phyloP scores from a whole-genome alignment of 805 yeast species.

The Metschnikowia arizonensis region DNA sequence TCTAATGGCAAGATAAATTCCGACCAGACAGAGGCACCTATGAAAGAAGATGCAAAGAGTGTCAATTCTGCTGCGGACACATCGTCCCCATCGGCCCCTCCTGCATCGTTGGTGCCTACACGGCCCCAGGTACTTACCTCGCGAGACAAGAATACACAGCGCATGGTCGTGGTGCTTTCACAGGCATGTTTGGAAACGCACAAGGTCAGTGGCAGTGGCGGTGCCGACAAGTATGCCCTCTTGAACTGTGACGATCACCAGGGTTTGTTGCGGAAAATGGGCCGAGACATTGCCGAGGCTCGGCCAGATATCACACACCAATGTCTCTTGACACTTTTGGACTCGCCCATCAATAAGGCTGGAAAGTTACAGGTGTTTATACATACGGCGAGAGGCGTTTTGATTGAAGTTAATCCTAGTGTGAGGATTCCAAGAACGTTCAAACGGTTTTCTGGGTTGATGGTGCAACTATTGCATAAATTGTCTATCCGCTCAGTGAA shows the following conservation, averaged over 20 bases:
- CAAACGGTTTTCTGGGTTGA: slow-evolving; percentile 93
- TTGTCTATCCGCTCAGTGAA: slow-evolving; percentile 90
- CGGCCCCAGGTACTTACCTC: slow-evolving; percentile 81
- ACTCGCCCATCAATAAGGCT: slow-evolving; percentile 97
- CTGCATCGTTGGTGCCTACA: slow-evolving; percentile 78
- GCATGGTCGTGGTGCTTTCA: slow-evolving; percentile 90
- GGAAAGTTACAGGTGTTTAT: slow-evolving; percentile 95
- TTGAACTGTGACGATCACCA: slow-evolving; percentile 98
- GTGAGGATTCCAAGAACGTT: slow-evolving; percentile 98
- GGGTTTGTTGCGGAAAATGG: slow-evolving; percentile 91
- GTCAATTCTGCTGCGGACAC: neutral
- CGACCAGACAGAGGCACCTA: neutral
- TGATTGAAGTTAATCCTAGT: slow-evolving; percentile 91
- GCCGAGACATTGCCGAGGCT: slow-evolving; percentile 95
- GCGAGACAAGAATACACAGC: slow-evolving; percentile 78
- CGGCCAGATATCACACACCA: slow-evolving; percentile 99
- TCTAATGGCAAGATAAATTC: slow-evolving; percentile 3
- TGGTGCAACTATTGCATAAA: slow-evolving; percentile 94
- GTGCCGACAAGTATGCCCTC: slow-evolving; percentile 82
- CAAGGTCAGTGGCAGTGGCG: slow-evolving; percentile 71
- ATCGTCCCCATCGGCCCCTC: slow-evolving; percentile 14
- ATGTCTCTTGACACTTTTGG: slow-evolving; percentile 87
- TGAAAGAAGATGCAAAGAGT: neutral
- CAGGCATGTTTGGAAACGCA: slow-evolving; percentile 96
- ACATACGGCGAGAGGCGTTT: slow-evolving; percentile 91